These are phyloP conservation scores for Trichophyton simii DNA, from an alignment of 2,329 filamentous ascomycete genomes.

Conservation along the genomic window DNA sequence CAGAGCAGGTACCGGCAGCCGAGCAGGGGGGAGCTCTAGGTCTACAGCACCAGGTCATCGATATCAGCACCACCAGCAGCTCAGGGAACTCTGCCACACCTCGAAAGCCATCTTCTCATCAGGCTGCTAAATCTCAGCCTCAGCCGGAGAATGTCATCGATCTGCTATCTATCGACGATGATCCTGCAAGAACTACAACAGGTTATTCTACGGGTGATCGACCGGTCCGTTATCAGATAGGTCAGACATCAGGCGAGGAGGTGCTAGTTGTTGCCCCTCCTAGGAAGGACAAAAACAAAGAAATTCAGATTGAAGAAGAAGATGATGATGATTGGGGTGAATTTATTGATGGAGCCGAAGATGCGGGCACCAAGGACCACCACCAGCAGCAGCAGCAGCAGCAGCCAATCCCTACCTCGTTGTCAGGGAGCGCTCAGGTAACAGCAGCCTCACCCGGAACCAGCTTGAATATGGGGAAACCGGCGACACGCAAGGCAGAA, in stretches of 20 bases:
- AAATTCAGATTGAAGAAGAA: conserved; percentile 19
- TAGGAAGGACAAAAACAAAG: conserved; percentile 9
- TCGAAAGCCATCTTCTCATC: conserved; percentile 12
- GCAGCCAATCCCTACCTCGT: background rate
- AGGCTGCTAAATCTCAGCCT: conserved; percentile 4
- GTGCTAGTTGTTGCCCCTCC: conserved; percentile 11
- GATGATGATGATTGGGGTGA: conserved; percentile 44
- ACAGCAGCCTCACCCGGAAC: background rate
- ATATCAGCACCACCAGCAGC: background rate
- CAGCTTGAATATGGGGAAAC: background rate
- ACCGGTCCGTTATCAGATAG: background rate
- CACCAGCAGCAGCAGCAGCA: background rate
- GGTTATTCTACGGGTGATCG: background rate
- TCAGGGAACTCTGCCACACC: background rate
- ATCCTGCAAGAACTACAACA: background rate
- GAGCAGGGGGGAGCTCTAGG: background rate
- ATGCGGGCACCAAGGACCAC: background rate
- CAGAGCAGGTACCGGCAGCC: conserved; percentile 15
- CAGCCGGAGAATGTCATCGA: background rate
- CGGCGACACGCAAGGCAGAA: background rate
- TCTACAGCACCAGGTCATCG: background rate
- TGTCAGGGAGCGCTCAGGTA: background rate
- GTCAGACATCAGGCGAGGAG: conserved; percentile 1
- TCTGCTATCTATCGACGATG: conserved; percentile 12
- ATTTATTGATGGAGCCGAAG: conserved; percentile 32